Base-by-base conservation (phyloP, 2,329 filamentous ascomycete species). In the Xylaria sp. region DNA sequence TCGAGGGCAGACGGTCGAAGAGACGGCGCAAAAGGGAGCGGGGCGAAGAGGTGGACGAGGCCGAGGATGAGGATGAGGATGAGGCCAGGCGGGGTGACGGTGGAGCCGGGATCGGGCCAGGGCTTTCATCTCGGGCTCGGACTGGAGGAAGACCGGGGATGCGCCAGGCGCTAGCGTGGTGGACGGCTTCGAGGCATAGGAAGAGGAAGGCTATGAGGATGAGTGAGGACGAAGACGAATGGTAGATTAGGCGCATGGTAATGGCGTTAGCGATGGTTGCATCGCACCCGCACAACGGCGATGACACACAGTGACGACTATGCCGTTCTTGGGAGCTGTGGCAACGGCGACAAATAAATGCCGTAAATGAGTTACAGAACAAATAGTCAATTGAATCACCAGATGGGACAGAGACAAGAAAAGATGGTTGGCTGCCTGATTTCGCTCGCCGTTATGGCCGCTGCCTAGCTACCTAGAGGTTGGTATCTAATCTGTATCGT, bases 21-120 rank as follows among this genome's bases (percentile, higher is more conserved):
- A 75, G 65, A 68, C 71, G 63, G 74, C 64, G 66, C 67, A 74
- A 56, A 75, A 79, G 66, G 73, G 78, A 70, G 75, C 72, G 60
- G 46, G 63, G 58, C 53, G 68, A 36, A 17, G 59, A 61, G 23
- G 42, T 63, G 42, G 61, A 67, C 59, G 61, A 38, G 33, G 33
- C 33, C 33, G 33, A 33, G 33, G 33, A 33, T 31, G 28, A 17
- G 33, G 33, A 33, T 31, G 28, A 17, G 20, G 51, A 68, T 56
- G 58, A 40, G 28, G 28, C 46, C 53, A 23, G 60, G 48, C 20
- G 48, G 44, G 63, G 28, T 7, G 57, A 48, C 11, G 53, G 26
- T 17, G 59, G 33, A 17, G 17, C 20, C 13, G 17, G 58, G 6
- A 38, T 13, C 33, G 42, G 65, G 46, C 58, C 13, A 23, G n/a